A percentile compares a stretch with the other conserved stretches of the same genome.
phyloP scores from a whole-genome alignment of 2,329 filamentous ascomycete genomes.

The Aaosphaeria arxii region DNA sequence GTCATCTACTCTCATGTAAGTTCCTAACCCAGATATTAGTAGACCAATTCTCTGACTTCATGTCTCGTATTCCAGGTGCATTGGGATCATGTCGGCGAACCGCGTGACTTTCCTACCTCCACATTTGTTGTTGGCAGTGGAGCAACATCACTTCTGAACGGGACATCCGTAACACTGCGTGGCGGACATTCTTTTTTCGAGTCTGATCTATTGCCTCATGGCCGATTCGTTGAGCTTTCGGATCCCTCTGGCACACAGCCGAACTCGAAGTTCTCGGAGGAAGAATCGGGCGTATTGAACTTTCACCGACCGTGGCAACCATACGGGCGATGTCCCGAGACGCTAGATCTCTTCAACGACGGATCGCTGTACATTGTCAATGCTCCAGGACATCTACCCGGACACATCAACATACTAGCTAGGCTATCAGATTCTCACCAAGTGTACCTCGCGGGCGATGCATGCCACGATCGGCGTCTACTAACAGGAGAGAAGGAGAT shows the following conservation, averaged over 20 bases:
- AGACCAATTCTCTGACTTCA: background rate
- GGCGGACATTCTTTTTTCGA: constrained; percentile 42
- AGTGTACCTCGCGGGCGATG: constrained; percentile 53
- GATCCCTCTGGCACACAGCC: background rate
- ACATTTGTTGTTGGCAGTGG: constrained; percentile 41
- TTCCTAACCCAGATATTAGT: background rate
- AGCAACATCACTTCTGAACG: constrained; percentile 17
- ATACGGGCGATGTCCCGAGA: constrained; percentile 42
- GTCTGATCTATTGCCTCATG: constrained; percentile 41
- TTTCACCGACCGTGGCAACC: constrained; percentile 40
- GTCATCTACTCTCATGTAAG: constrained; percentile 43
- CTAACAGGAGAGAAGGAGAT: constrained; percentile 53
- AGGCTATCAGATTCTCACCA: constrained; percentile 37
- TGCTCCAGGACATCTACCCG: constrained; percentile 52
- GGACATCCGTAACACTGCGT: constrained; percentile 17
- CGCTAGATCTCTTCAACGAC: constrained; percentile 50
- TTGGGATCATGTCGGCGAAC: constrained; percentile 43
- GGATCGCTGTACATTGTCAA: constrained; percentile 48
- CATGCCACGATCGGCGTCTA: constrained; percentile 53
- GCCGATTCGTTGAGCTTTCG: constrained; percentile 43
- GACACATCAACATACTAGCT: constrained; percentile 53
- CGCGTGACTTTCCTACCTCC: constrained; percentile 34
- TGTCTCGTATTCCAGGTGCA: constrained; percentile 27
- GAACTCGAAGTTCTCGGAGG: background rate
- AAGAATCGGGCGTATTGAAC: constrained; percentile 5